Evolutionary conservation across 2,329 filamentous ascomycete species (phyloP), one percentile per base, ranked within the genome.

Genomic region (Diaporthe velutina): DNA sequence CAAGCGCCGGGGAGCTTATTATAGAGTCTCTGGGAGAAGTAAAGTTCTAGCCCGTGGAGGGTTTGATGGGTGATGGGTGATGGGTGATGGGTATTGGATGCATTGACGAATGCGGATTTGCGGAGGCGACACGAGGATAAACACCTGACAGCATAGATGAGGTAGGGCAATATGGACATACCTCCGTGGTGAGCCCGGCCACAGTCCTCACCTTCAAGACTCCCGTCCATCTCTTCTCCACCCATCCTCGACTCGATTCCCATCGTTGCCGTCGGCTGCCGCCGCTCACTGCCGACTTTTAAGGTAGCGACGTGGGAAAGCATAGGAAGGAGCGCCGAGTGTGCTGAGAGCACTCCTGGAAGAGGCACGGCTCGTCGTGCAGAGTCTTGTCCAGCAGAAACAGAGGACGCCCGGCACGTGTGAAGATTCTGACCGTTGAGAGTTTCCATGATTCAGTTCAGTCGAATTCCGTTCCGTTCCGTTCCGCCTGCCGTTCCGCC

Each of bases 331-430:
- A 22, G 19, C 30, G 55, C 38, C 15, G 4, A 35, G 22, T n/a
- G 55, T 60, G 13, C n/a, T 60, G 55, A 35, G 30, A 35, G 17
- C 54, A n/a, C 54, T 17, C 33, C 4, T 10, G 33, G 7, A 60
- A 28, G n/a, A 42, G 33, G 35, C 19, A 60, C 33, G 10, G 35
- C 33, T 42, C 12, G 9, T 38, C 35, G 57, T n/a, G n/a, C 57
- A 66, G 42, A 35, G 22, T 67, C 42, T 5, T 50, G 28, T 66
- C 40, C 40, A 48, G 40, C 60, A 67, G 61, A 67, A 45, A 67
- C 61, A 19, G 3, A 12, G 7, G 7, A 19, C 42, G 30, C 22
- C 19, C 9, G 52, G 30, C 64, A 67, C 64, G 45, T 40, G 64
- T 52, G 64, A 67, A 38, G 30, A 52, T 28, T 54, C 15, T 52